Conservation (phyloP, 495 filamentous ascomycete genomes). For the Aspergillus sclerotioniger region DNA sequence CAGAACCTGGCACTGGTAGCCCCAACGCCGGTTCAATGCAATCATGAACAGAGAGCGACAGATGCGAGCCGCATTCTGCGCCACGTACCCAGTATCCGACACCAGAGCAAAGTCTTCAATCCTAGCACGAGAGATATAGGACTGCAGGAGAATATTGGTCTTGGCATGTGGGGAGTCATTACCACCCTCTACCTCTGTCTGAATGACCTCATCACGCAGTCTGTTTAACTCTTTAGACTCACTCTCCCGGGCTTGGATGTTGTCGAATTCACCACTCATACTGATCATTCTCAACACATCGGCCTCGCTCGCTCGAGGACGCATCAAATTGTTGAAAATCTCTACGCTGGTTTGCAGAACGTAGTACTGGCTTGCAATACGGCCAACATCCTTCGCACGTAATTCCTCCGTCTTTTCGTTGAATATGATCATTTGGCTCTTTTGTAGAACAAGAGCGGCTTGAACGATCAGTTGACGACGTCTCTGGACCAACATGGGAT, state of each 20-base stretch:
- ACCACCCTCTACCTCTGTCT: slow-evolving; percentile 70
- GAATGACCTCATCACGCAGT: slow-evolving; percentile 62
- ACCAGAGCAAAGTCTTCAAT: slow-evolving; percentile 90
- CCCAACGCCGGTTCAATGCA: slow-evolving; percentile 90
- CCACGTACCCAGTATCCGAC: slow-evolving; percentile 90
- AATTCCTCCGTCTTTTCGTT: slow-evolving; percentile 91
- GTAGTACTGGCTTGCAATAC: slow-evolving; percentile 97
- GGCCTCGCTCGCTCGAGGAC: slow-evolving; percentile 72
- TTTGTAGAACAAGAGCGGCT: slow-evolving; percentile 78
- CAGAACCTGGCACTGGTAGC: slow-evolving; percentile 86
- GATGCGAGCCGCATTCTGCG: slow-evolving; percentile 92
- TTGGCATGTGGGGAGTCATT: slow-evolving; percentile 81
- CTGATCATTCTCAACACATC: slow-evolving; percentile 94
- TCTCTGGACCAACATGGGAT: slow-evolving; percentile 79
- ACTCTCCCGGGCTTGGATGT: slow-evolving; percentile 86
- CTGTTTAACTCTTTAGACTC: slow-evolving; percentile 75
- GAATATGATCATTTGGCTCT: slow-evolving; percentile 98
- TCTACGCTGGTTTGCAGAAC: slow-evolving; percentile 89
- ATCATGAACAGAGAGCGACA: slow-evolving; percentile 97
- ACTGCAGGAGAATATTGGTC: slow-evolving; percentile 92
- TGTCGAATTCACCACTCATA: slow-evolving; percentile 95
- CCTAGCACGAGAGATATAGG: slow-evolving; percentile 85
- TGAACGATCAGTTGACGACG: slow-evolving; percentile 80
- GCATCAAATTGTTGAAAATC: slow-evolving; percentile 94
- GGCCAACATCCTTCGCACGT: slow-evolving; percentile 86